Percentiles rank a stretch among this genome's conserved stretches.
Evolutionary conservation across 2,329 filamentous ascomycete genomes (phyloP).

Genomic region (Ramularia collo-cygni): DNA sequence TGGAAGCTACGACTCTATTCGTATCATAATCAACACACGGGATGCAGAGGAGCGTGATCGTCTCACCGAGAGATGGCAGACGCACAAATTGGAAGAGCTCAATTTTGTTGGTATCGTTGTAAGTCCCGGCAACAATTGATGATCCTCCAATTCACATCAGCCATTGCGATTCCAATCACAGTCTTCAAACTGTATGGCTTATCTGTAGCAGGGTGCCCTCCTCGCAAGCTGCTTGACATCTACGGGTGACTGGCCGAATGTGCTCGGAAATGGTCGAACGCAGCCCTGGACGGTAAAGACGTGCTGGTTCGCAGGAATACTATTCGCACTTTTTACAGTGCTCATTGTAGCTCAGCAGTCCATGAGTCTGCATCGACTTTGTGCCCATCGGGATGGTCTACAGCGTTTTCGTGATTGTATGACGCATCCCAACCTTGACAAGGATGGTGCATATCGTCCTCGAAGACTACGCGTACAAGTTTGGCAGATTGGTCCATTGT

Average conservation of each 20-base stretch:
- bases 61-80: slow-evolving; percentile 34
- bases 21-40: slow-evolving; percentile 33
- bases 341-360: slow-evolving; percentile 40
- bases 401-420: slow-evolving; percentile 32
- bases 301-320: slow-evolving; percentile 38
- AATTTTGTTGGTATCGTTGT: slow-evolving; percentile 39
- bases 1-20: slow-evolving; percentile 32
- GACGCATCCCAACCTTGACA: slow-evolving; percentile 13
- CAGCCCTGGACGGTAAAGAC: slow-evolving; percentile 38
- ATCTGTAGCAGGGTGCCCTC: slow-evolving; percentile 27
- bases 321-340: slow-evolving; percentile 47
- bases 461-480: slow-evolving; percentile 29
- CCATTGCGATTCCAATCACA: background rate
- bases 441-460: slow-evolving; percentile 21
- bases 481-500: slow-evolving; percentile 35
- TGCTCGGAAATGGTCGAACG: slow-evolving; percentile 32
- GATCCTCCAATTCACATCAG: no score
- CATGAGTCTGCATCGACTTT: slow-evolving; percentile 38
- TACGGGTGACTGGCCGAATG: slow-evolving; percentile 39
- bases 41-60: slow-evolving; percentile 29
- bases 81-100: slow-evolving; percentile 36
- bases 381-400: slow-evolving; percentile 35
- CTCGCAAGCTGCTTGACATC: slow-evolving; percentile 37
- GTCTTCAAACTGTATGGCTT: background rate
- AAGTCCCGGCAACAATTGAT: slow-evolving; percentile 21